Base-by-base conservation (phyloP, 1,139 yeast genomes). In the Candida tropicalis region DNA sequence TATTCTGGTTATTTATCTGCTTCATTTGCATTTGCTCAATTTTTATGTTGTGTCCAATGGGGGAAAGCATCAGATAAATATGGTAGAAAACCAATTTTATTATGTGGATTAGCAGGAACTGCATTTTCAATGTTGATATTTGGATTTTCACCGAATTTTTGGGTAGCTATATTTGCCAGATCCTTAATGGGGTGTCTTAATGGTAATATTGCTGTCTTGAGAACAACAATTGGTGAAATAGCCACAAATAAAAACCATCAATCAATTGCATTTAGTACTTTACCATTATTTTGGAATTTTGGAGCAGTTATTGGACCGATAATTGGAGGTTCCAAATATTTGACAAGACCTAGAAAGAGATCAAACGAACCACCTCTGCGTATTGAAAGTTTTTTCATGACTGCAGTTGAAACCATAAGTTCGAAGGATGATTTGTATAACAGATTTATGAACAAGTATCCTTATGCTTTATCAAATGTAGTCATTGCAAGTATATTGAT, bases 391-490 rank as follows among this genome's bases (percentile, higher is more conserved):
- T 32, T 41, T 13, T 46, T 41, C 28, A 44, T 41, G 35, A 35
- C 13, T 7, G 17, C 9, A 0, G 87, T 88, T 2, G 63, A 75
- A 51, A 66, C 81, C 26, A 76, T 86, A 60, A 66, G 86, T 65
- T 64, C 70, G 8, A 53, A 23, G 7, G 11, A 25, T 25, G 38
- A 35, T 20, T 36, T 0, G 5, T 44, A 46, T 36, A 48, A 44
- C 37, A 34, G 42, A 12, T 45, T 45, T 23, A 38, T 45, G 42
- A 39, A 40, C 16, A 43, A 27, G 8, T 68, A 71, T 54, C 87
- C 87, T 0, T 82, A 79, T 55, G 79, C 84, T 1, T 61, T 81
- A 46, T 81, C 86, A 3, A 82, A 82, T 54, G 54, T 82, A 10
- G 77, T 76, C 2, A 81, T 81, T 13, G 73, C 80, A 4, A 3